Conservation (phyloP, 2,329 filamentous ascomycete genomes). For the Phyllosticta ampelicida region DNA sequence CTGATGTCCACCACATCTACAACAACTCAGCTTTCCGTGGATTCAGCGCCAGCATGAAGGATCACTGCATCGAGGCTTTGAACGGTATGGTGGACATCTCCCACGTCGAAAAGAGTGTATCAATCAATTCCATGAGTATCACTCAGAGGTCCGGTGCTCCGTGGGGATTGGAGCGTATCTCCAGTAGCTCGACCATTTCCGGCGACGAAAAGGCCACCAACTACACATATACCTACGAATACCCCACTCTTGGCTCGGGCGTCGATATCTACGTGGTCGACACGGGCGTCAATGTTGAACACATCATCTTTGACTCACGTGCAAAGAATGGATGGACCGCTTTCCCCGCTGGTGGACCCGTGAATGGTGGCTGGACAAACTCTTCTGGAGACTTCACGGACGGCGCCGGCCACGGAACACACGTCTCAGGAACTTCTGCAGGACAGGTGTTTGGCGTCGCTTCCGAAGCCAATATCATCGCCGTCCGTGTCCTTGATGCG, state of each 20-base stretch:
- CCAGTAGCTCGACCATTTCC: constrained; percentile 17
- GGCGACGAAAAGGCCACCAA: constrained; percentile 23
- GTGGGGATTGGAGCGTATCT: constrained; percentile 39
- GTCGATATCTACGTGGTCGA: constrained; percentile 42
- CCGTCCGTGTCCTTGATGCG: constrained; percentile 41
- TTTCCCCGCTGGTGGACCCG: constrained; percentile 21
- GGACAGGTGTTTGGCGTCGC: constrained; percentile 37
- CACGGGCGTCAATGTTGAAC: constrained; percentile 36
- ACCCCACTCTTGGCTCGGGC: constrained; percentile 25
- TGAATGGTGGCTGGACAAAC: not conserved
- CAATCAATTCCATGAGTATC: constrained; percentile 21
- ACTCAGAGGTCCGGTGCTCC: constrained; percentile 25
- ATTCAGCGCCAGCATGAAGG: constrained; percentile 31
- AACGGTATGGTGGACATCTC: constrained; percentile 30
- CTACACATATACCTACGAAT: constrained; percentile 34
- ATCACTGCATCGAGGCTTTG: constrained; percentile 29
- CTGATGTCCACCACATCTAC: constrained; percentile 29
- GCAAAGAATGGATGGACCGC: constrained; percentile 23
- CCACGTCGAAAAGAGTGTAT: constrained; percentile 31
- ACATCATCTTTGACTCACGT: constrained; percentile 36
- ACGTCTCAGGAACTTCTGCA: constrained; percentile 36
- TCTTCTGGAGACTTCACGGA: constrained; percentile 22
- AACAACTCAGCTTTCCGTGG: constrained; percentile 32
- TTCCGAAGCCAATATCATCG: constrained; percentile 37
- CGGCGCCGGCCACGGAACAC: constrained; percentile 39